Evolutionary conservation across 495 filamentous ascomycete species (phyloP), one percentile per base, ranked within the genome.

Genomic region (Lepraria neglecta): DNA sequence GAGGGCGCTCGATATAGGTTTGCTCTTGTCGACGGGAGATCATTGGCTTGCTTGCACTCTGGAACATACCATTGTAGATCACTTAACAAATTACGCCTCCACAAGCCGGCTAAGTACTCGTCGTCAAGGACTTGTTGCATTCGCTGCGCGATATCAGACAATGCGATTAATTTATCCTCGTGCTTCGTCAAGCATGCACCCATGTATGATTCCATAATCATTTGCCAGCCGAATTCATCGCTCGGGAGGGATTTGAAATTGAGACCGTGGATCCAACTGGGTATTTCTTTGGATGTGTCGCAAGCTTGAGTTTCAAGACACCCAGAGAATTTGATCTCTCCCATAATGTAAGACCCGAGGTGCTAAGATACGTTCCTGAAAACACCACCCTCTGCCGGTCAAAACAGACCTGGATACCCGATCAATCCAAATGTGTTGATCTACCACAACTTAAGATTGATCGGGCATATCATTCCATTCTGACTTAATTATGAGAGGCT

Each of bases 341-440:
- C 66, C 64, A 43, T 70, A 74, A 21, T 69, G 59, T 7, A 75
- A 63, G 1, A 62, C 66, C 4, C 73, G 44, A 9, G 67, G 67
- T 3, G 70, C 67, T 24, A 75, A 57, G 10, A 69, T 57, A 0
- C 71, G 63, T 45, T 75, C 73, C 52, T 75, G 73, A 15, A 72
- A 70, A 0, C 70, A 71, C 73, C 73, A 75, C 0, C 67, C 72
- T 15, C 73, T 28, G 3, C 33, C 38, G 3, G 62, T 43, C 1
- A 75, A 58, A 1, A 65, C 55, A 28, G 56, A 55, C 12, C 15
- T 6, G 33, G 63, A 28, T 12, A 38, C 38, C 19, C 0, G 24
- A 15, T 12, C 19, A 15, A 51, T 44, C 46, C 46, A 50, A 15
- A 15, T 14, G 59, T 14, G 24, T 15, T 6, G 27, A 21, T 14